These are phyloP conservation scores for Candida railenensis DNA, from an alignment of 805 yeast species.

Conservation along the genomic window DNA sequence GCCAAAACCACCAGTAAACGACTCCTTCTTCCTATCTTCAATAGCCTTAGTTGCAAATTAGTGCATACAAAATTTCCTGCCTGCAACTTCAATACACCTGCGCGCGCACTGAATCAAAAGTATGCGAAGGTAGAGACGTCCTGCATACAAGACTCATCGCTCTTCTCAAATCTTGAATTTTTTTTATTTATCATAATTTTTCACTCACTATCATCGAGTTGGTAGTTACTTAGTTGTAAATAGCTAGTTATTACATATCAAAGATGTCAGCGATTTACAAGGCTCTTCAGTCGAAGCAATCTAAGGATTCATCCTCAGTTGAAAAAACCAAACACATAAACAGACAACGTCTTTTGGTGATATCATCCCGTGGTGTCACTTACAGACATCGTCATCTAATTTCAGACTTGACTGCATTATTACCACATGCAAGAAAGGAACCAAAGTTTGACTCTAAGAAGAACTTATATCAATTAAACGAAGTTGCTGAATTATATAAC, in stretches of 20 bases:
- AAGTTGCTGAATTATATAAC: constrained; percentile 94
- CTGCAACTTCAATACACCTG: too few relatives aligned
- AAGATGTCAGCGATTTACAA: constrained; percentile 46
- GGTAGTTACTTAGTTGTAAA: background rate
- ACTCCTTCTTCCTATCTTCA: too few relatives aligned
- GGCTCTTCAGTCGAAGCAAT: constrained; percentile 43
- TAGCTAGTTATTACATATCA: too few relatives aligned
- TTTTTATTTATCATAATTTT: background rate
- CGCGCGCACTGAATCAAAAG: too few relatives aligned
- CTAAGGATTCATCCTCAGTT: constrained; percentile 42
- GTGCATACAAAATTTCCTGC: too few relatives aligned
- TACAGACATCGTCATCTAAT: constrained; percentile 94
- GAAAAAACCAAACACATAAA: constrained; percentile 61
- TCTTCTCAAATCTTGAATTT: background rate
- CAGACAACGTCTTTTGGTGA: constrained; percentile 83
- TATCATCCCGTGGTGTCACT: constrained; percentile 93
- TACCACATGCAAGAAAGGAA: constrained; percentile 96
- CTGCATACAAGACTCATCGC: background rate
- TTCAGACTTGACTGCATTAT: constrained; percentile 68
- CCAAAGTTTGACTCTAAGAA: constrained; percentile 94
- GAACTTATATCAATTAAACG: constrained; percentile 83
- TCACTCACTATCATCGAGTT: background rate
- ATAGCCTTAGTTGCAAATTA: too few relatives aligned
- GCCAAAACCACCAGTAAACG: too few relatives aligned
- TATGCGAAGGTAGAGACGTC: too few relatives aligned